Percentiles rank a stretch among this genome's conserved stretches.
These are phyloP conservation scores for Colletotrichum sp. DNA, from an alignment of 2,329 filamentous ascomycete genomes.

Conservation along the genomic window DNA sequence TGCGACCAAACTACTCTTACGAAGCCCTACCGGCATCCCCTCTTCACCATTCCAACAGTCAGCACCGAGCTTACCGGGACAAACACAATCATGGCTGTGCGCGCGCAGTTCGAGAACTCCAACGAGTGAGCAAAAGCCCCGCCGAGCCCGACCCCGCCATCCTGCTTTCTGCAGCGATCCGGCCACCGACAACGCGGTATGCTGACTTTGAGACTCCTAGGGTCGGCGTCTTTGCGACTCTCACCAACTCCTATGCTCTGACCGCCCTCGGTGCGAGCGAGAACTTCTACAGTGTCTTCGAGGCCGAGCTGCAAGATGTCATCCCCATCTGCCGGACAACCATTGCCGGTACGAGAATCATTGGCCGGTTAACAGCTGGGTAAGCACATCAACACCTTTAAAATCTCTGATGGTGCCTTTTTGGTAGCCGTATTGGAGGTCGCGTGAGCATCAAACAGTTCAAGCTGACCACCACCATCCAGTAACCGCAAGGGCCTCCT, in stretches of 20 bases:
- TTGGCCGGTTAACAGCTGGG: constrained; percentile 94
- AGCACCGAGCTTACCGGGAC: neutral
- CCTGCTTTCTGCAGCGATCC: neutral
- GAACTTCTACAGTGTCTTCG: constrained; percentile 99
- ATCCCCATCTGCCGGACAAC: constrained; percentile 97
- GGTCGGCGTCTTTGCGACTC: constrained; percentile 94
- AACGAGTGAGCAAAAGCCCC: constrained; percentile 72
- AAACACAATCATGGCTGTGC: constrained; percentile 63
- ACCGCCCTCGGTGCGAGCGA: constrained; percentile 94
- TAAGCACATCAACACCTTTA: constrained; percentile 41
- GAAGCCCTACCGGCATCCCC: neutral
- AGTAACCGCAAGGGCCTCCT: constrained; percentile 97
- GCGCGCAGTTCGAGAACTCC: constrained; percentile 85
- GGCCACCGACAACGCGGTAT: constrained; percentile 4
- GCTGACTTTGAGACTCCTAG: constrained; percentile 51
- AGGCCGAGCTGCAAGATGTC: constrained; percentile 95
- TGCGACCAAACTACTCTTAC: neutral
- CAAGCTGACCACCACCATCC: constrained; percentile 12
- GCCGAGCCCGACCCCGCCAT: constrained; percentile 26
- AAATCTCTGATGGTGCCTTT: neutral
- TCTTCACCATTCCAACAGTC: neutral
- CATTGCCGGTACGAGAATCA: constrained; percentile 94
- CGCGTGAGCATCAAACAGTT: neutral
- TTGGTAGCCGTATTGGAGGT: neutral
- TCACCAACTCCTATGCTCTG: constrained; percentile 96